Conservation (phyloP, 805 yeast genomes). For the Saccharomycopsis guyanensis region DNA sequence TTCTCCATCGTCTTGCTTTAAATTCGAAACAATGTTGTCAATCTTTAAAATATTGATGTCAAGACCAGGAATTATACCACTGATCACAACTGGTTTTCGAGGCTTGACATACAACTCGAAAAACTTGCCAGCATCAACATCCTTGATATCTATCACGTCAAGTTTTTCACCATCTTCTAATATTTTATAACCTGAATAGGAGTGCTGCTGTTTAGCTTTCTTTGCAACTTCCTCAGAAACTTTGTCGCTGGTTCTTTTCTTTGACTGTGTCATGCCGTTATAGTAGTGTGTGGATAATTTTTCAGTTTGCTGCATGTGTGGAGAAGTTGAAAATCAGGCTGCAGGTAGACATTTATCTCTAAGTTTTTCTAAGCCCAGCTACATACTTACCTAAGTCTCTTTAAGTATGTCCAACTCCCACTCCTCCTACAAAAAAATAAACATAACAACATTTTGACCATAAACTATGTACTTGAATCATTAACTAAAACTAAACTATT, state of each 20-base stretch:
- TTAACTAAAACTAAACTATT: too few relatives aligned
- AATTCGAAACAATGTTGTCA: constrained; percentile 30
- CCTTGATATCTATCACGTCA: constrained; percentile 22
- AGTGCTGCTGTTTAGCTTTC: not conserved
- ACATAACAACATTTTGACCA: too few relatives aligned
- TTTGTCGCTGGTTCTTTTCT: not conserved
- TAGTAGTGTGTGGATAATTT: too few relatives aligned
- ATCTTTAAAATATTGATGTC: constrained; percentile 30
- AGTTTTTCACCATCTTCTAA: constrained; percentile 14
- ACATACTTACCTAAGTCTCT: too few relatives aligned
- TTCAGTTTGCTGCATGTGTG: not conserved
- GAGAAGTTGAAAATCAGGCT: not conserved
- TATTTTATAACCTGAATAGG: constrained; percentile 21
- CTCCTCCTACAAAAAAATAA: too few relatives aligned
- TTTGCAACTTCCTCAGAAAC: not conserved
- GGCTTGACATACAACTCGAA: constrained; percentile 32
- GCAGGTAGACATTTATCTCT: too few relatives aligned
- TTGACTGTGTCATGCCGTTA: too few relatives aligned
- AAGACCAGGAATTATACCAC: constrained; percentile 32
- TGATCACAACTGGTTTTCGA: constrained; percentile 45
- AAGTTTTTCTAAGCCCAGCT: too few relatives aligned
- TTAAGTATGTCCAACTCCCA: too few relatives aligned
- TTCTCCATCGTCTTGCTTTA: constrained; percentile 28
- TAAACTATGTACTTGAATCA: too few relatives aligned
- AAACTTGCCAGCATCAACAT: constrained; percentile 27